Evolutionary conservation across 305 asterid species (phyloP).

Genomic region (Fraxinus xanthoxyloides): DNA sequence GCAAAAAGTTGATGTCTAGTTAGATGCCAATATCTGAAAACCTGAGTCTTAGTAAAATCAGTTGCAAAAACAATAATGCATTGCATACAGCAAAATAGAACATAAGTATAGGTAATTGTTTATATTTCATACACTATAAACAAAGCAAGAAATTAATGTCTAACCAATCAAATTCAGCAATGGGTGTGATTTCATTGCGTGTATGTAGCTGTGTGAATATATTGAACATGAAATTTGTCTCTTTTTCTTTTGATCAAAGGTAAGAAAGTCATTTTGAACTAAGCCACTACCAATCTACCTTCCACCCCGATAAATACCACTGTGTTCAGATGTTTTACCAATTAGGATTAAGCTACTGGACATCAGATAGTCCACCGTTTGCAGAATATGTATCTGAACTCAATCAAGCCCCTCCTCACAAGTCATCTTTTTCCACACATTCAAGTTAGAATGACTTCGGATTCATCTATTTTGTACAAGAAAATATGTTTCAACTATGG

Average conservation of each 20-base stretch:
- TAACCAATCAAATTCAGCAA: background rate
- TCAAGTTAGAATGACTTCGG: slow-evolving; percentile 1
- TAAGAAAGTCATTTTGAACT: background rate
- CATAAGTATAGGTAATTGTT: background rate
- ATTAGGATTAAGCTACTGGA: background rate
- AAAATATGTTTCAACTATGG: background rate
- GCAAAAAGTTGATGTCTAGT: background rate
- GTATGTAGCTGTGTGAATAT: background rate
- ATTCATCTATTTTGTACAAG: background rate
- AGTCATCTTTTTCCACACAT: background rate
- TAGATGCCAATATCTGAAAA: background rate
- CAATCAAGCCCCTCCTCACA: background rate
- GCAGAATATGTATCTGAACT: background rate
- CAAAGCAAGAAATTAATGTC: background rate
- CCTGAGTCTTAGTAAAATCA: background rate
- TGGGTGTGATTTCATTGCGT: background rate
- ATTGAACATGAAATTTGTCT: background rate
- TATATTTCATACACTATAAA: background rate
- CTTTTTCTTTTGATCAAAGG: background rate
- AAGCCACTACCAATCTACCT: background rate
- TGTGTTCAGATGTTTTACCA: background rate
- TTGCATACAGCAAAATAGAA: background rate
- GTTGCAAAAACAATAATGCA: background rate
- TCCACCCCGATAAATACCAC: background rate
- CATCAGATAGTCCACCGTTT: background rate